phyloP scores from a whole-genome alignment of 139 green algal species.

The Chlorella sp. region DNA sequence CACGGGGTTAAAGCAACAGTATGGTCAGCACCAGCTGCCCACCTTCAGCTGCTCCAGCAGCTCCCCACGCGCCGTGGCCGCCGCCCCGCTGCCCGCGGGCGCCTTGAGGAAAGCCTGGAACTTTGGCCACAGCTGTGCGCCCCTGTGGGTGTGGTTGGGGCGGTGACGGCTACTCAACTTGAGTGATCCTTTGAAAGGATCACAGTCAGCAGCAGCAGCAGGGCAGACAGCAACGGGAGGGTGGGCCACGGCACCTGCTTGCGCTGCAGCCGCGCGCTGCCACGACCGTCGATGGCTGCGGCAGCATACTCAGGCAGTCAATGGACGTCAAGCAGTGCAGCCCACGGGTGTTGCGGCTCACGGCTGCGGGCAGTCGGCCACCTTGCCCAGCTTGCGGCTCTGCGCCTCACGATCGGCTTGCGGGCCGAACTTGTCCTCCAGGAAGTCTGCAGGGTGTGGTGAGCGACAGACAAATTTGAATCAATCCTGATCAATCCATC shows the following conservation, averaged over 20 bases:
- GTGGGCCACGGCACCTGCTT: too few relatives aligned
- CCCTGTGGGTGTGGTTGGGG: neutral
- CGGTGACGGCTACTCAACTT: too few relatives aligned
- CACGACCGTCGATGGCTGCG: too few relatives aligned
- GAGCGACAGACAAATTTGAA: too few relatives aligned
- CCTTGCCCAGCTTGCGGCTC: constrained; percentile 29
- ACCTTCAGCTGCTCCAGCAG: constrained; percentile 49
- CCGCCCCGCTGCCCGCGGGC: constrained; percentile 26
- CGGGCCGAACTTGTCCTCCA: constrained; percentile 71
- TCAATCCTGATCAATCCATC: too few relatives aligned
- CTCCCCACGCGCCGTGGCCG: constrained; percentile 50
- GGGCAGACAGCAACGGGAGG: too few relatives aligned
- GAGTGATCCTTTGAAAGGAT: too few relatives aligned
- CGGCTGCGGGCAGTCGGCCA: constrained; percentile 27
- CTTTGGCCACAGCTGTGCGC: constrained; percentile 58
- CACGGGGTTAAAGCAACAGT: too few relatives aligned
- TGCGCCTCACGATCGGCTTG: neutral
- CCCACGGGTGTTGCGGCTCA: neutral
- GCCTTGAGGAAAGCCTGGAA: constrained; percentile 69
- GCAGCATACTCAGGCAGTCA: too few relatives aligned
- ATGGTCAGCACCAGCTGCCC: neutral
- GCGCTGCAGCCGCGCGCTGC: too few relatives aligned
- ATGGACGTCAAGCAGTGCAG: too few relatives aligned
- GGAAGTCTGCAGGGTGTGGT: constrained; percentile 56
- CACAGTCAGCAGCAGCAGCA: too few relatives aligned